Evolutionary conservation across 1,139 yeast species (phyloP).

Genomic region (Groenewaldozyma auringiensis): DNA sequence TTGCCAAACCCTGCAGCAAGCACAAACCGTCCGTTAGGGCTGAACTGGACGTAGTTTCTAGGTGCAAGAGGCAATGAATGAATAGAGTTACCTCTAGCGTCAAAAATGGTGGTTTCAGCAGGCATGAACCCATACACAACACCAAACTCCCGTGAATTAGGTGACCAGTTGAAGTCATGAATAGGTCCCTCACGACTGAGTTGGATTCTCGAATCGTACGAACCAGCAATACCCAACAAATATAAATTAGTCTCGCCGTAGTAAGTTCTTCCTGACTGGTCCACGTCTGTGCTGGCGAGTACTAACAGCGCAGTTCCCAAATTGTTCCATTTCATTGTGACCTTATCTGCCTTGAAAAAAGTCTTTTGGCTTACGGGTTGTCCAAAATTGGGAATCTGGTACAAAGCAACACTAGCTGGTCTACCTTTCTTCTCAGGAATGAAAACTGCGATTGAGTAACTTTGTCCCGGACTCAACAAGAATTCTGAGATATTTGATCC

Average conservation of each 20-base stretch:
- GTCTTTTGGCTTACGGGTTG: constrained; percentile 81
- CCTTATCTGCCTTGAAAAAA: constrained; percentile 92
- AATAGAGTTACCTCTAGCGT: constrained; percentile 83
- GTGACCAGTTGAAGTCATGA: constrained; percentile 97
- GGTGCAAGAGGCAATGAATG: constrained; percentile 82
- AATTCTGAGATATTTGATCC: constrained; percentile 44
- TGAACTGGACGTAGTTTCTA: constrained; percentile 81
- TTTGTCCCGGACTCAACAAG: constrained; percentile 78
- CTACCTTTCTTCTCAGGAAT: constrained; percentile 69
- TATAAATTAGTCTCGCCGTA: constrained; percentile 95
- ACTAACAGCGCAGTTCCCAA: constrained; percentile 93
- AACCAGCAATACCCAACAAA: constrained; percentile 83
- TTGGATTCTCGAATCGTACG: constrained; percentile 81
- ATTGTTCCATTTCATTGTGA: constrained; percentile 87
- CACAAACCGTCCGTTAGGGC: constrained; percentile 90
- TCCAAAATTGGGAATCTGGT: constrained; percentile 59
- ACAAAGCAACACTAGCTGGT: constrained; percentile 84
- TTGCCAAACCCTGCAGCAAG: constrained; percentile 97
- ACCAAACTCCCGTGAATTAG: constrained; percentile 92
- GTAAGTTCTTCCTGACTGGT: constrained; percentile 85
- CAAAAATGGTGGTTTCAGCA: constrained; percentile 88
- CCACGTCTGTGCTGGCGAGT: constrained; percentile 92
- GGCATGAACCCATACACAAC: constrained; percentile 98
- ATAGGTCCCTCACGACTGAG: constrained; percentile 93
- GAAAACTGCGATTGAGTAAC: constrained; percentile 88